Evolutionary conservation across 1,139 yeast species (phyloP), one percentile per base, ranked within the genome.

Genomic region (Saccharomyces hybrid): DNA sequence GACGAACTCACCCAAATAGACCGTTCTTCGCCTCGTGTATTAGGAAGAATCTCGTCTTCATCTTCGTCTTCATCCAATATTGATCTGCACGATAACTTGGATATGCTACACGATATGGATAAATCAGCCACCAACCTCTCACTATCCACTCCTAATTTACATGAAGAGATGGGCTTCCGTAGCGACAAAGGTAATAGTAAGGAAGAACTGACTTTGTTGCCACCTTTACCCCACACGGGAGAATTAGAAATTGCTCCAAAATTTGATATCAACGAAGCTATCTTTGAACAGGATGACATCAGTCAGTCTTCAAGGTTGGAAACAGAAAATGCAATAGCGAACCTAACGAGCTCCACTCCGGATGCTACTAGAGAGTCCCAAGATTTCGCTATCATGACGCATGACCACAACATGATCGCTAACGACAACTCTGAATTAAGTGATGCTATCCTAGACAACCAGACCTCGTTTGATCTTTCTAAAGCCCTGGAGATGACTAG

Each of bases 401-500:
- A 19, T 38, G 44, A 19, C n/a, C 24, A 38, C 24, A 9, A 38
- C 16, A 19, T 11, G 12, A 16, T 26, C 14, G 42, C 32, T 12
- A 21, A 47, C 29, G 53, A 55, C 24, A 32, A 48, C 26, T 49
- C 34, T 11, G 21, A 38, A 5, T 38, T 53, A 6, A 34, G 49
- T 2, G 51, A 48, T 28, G 29, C 47, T 3, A 32, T 48, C 29
- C 48, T 47, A 26, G 56, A 54, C 11, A 51, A 47, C n/a, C 56
- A 58, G 49, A 58, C 61, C 2, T 63, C 70, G 3, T 66, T 67
- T 48, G 69, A 67, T 58, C 58, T 68, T 24, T 66, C 71, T 7
- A 66, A 67, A 53, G 71, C 71, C 6, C 51, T 68, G 28, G 69
- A 66, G 56, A 68, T 68, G 48, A 61, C 68, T 6, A 53, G 24